These are phyloP conservation scores for Pichia cactophila DNA, from an alignment of 1,139 yeast species.

Conservation along the genomic window DNA sequence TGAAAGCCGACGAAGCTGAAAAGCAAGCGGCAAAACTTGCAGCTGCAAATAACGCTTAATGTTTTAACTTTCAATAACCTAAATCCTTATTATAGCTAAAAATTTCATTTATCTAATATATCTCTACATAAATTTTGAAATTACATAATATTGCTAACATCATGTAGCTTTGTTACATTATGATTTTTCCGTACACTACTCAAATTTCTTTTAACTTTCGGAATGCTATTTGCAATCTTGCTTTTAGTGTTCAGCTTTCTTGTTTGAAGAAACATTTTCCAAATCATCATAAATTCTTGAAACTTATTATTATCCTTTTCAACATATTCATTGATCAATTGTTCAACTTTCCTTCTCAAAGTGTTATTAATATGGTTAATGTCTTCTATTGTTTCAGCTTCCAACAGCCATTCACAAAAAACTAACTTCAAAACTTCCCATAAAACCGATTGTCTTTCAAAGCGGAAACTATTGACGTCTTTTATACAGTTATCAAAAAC, in stretches of 20 bases:
- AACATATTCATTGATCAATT: constrained; percentile 2
- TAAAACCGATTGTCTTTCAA: constrained; percentile 4
- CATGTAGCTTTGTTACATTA: neutral
- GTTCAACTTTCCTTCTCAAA: neutral
- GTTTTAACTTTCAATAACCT: too few species aligned
- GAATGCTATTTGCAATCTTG: neutral
- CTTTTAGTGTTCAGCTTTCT: neutral
- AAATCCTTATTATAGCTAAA: too few species aligned
- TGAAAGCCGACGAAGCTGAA: constrained; percentile 26
- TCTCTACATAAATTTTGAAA: neutral
- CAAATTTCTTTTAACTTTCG: constrained; percentile 2
- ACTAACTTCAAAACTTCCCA: constrained; percentile 9
- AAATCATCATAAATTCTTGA: constrained; percentile 4
- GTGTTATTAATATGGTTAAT: neutral
- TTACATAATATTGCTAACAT: neutral
- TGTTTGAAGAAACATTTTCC: neutral
- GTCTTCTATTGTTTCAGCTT: neutral
- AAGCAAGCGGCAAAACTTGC: constrained; percentile 1
- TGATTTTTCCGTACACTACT: neutral
- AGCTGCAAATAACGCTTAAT: neutral
- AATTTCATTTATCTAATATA: too few species aligned
- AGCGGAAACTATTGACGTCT: constrained; percentile 1
- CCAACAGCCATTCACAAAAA: constrained; percentile 9
- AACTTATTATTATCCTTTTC: constrained; percentile 10
- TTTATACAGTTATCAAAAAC: constrained; percentile 3